A percentile compares a stretch with the other conserved stretches of the same genome.
Evolutionary conservation across 1,284 basidiomycete genomes (phyloP).

Genomic region (Ustilago shanxiensis): DNA sequence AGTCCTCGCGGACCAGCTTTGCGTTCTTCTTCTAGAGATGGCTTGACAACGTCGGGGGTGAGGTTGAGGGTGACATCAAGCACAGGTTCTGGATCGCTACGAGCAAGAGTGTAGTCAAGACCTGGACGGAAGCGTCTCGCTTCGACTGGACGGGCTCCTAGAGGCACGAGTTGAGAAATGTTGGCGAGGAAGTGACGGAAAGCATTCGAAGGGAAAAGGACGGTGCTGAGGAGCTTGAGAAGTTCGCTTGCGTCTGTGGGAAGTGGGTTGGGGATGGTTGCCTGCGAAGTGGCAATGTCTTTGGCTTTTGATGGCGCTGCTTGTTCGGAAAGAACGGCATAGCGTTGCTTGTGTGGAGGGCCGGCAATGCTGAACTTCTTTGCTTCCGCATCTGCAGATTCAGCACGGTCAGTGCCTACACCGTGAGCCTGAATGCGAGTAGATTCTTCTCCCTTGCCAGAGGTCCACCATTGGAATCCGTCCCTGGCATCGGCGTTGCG

Average conservation of each 20-base stretch:
- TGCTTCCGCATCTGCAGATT: slow-evolving; percentile 21
- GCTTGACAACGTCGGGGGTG: slow-evolving; percentile 77
- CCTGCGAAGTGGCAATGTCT: slow-evolving; percentile 22
- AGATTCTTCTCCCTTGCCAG: slow-evolving; percentile 37
- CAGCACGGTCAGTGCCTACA: slow-evolving; percentile 42
- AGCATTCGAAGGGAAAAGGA: slow-evolving; percentile 79
- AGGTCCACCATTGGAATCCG: slow-evolving; percentile 66
- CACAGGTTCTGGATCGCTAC: slow-evolving; percentile 81
- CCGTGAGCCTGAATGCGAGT: slow-evolving; percentile 59
- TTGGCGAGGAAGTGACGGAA: slow-evolving; percentile 91
- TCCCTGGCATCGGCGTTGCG: slow-evolving; percentile 77
- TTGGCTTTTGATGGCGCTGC: slow-evolving; percentile 41
- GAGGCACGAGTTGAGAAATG: slow-evolving; percentile 82
- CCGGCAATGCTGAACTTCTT: slow-evolving; percentile 80
- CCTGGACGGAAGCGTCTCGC: slow-evolving; percentile 91
- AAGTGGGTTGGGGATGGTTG: slow-evolving; percentile 36
- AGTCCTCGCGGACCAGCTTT: slow-evolving; percentile 60
- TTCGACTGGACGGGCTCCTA: slow-evolving; percentile 77
- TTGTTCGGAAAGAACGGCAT: slow-evolving; percentile 75
- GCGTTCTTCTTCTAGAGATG: slow-evolving; percentile 55
- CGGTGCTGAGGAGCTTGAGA: slow-evolving; percentile 55
- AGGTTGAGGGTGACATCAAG: slow-evolving; percentile 91
- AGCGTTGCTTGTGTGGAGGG: slow-evolving; percentile 94
- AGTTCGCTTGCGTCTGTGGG: slow-evolving; percentile 53
- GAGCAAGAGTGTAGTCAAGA: slow-evolving; percentile 93